Evolutionary conservation across 371 early-diverging fungal species (phyloP).

Genomic region (Mucor racemosus): DNA sequence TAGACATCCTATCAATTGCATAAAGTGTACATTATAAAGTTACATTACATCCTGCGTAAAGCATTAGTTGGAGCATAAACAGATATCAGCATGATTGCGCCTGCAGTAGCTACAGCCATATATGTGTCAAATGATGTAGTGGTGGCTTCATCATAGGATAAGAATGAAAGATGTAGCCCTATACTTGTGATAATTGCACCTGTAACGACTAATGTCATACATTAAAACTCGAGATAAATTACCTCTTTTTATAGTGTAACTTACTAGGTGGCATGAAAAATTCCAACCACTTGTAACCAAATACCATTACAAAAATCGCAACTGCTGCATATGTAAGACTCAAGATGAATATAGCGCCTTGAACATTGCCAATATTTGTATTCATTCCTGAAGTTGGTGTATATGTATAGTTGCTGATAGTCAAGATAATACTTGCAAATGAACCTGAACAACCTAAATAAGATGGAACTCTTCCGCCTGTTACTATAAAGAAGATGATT

Average conservation of each 20-base stretch:
- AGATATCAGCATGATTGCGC: constrained; percentile 42
- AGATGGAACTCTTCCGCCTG: constrained; percentile 46
- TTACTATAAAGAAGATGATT: constrained; percentile 54
- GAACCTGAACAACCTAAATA: constrained; percentile 28
- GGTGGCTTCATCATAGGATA: constrained; percentile 46
- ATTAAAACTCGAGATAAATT: too few relatives aligned
- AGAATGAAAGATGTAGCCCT: constrained; percentile 50
- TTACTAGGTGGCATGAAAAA: constrained; percentile 58
- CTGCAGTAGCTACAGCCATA: constrained; percentile 50
- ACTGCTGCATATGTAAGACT: constrained; percentile 46
- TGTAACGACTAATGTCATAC: constrained; percentile 42
- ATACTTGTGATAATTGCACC: constrained; percentile 58
- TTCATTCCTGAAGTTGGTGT: constrained; percentile 17
- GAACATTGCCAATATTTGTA: constrained; percentile 35
- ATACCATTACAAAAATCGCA: constrained; percentile 45
- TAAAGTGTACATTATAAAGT: too few relatives aligned
- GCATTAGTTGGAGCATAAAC: constrained; percentile 48
- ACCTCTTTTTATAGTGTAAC: not conserved
- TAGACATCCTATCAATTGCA: not conserved
- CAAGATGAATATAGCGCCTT: constrained; percentile 53
- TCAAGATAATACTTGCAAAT: constrained; percentile 44
- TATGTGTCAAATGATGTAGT: constrained; percentile 48
- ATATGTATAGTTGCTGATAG: constrained; percentile 43
- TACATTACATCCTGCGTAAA: constrained; percentile 33
- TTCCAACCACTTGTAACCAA: constrained; percentile 55